These are phyloP conservation scores for Nowakowskiella sp. DNA, from an alignment of 192 early-diverging fungal genomes.

Conservation along the genomic window DNA sequence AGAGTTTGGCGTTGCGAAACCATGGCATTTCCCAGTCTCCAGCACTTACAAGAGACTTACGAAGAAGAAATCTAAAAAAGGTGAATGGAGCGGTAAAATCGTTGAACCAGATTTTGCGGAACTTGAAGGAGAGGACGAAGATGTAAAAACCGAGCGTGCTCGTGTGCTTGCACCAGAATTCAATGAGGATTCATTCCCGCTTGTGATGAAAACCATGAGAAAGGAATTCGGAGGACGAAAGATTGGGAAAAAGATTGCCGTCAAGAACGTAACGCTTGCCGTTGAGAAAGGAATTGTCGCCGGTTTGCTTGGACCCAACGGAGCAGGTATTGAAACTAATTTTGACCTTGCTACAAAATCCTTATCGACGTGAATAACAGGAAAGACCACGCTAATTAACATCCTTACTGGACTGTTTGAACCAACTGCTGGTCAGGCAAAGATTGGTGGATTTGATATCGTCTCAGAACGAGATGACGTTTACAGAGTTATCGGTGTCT, in stretches of 20 bases:
- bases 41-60: conserved; percentile 23
- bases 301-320: conserved; percentile 59
- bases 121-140: conserved; percentile 42
- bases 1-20: conserved; percentile 56
- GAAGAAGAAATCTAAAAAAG: conserved; percentile 10
- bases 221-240: conserved; percentile 38
- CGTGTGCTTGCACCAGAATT: conserved; percentile 33
- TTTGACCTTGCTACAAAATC: neutral
- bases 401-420: conserved; percentile 66
- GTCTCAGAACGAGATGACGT: conserved; percentile 32
- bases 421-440: conserved; percentile 49
- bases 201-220: conserved; percentile 43
- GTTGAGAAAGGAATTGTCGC: conserved; percentile 42
- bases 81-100: conserved; percentile 16
- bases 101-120: conserved; percentile 18
- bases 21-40: conserved; percentile 55
- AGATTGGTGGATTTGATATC: conserved; percentile 37
- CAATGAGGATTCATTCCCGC: no score
- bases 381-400: conserved; percentile 66
- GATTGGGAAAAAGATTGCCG: conserved; percentile 32
- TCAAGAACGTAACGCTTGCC: conserved; percentile 45
- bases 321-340: no score
- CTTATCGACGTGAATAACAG: neutral
- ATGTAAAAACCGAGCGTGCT: conserved; percentile 42
- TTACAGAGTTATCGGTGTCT: conserved; percentile 58